These are phyloP conservation scores for Solanum megistacrolobum DNA, from an alignment of 257 asterid genomes.

Conservation along the genomic window DNA sequence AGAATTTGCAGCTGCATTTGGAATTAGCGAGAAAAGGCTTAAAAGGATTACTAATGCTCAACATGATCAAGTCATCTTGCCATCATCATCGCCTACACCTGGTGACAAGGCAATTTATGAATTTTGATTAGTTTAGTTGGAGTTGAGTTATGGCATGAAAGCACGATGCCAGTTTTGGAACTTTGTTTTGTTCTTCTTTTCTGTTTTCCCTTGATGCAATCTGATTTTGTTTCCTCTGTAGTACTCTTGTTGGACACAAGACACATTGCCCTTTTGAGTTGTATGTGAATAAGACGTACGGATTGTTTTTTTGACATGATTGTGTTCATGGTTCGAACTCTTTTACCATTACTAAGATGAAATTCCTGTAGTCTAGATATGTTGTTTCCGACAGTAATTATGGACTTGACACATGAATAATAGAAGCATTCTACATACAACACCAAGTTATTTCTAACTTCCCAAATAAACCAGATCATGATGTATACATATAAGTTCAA, in stretches of 20 bases:
- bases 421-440: no score
- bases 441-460: no score
- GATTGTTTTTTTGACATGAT: background rate
- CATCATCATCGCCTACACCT: slow-evolving; percentile 39
- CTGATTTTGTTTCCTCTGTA: background rate
- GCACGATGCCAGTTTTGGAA: background rate
- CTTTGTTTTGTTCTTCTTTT: background rate
- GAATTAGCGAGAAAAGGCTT: slow-evolving; percentile 43
- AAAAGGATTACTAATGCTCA: slow-evolving; percentile 34
- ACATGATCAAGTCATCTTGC: slow-evolving; percentile 38
- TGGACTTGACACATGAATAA: background rate
- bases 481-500: background rate
- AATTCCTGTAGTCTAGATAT: background rate
- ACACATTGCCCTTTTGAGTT: background rate
- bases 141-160: background rate
- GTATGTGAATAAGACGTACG: background rate
- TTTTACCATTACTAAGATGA: background rate
- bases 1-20: slow-evolving; percentile 61
- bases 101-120: slow-evolving; percentile 13
- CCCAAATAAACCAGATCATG: no score
- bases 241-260: background rate
- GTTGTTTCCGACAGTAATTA: background rate
- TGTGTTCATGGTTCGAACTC: background rate
- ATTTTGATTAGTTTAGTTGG: background rate
- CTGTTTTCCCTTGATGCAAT: background rate